Percentiles rank a stretch among this genome's conserved stretches.
phyloP scores from a whole-genome alignment of 768 basidiomycete species.

The Psilocybe sp. region DNA sequence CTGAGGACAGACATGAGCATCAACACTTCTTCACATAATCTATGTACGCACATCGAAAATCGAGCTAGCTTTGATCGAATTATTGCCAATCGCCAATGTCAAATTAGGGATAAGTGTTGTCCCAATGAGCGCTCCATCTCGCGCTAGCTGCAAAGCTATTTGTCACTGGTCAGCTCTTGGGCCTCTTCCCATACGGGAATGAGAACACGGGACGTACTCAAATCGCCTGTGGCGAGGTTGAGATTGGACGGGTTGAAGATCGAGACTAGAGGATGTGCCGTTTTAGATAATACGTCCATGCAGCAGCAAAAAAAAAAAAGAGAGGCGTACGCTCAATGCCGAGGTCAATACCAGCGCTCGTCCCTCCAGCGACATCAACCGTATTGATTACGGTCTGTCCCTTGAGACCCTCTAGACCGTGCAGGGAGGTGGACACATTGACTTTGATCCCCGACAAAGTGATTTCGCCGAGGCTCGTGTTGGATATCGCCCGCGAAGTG shows the following conservation, averaged over 20 bases:
- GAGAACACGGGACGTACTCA: conserved; percentile 41
- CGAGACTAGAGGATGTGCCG: conserved; percentile 35
- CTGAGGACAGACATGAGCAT: conserved; percentile 28
- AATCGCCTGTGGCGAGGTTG: conserved; percentile 57
- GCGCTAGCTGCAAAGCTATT: conserved; percentile 54
- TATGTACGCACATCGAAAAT: conserved; percentile 41
- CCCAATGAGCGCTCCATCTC: conserved; percentile 52
- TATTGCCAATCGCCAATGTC: conserved; percentile 57
- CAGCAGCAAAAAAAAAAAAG: neutral
- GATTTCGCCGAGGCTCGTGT: conserved; percentile 60
- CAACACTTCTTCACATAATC: too few species aligned
- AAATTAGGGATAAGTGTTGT: conserved; percentile 61
- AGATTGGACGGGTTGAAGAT: conserved; percentile 72
- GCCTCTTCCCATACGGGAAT: neutral
- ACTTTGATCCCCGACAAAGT: conserved; percentile 72
- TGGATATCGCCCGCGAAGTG: conserved; percentile 57
- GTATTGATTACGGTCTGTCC: conserved; percentile 49
- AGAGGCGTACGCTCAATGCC: conserved; percentile 48
- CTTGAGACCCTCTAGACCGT: conserved; percentile 60
- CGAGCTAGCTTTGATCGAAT: conserved; percentile 48
- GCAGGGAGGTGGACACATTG: conserved; percentile 59
- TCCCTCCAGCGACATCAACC: conserved; percentile 69
- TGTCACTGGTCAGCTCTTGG: too few species aligned
- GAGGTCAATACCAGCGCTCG: conserved; percentile 53
- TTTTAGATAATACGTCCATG: neutral